phyloP scores from a whole-genome alignment of 805 yeast species.

The Saturnispora galanensis region DNA sequence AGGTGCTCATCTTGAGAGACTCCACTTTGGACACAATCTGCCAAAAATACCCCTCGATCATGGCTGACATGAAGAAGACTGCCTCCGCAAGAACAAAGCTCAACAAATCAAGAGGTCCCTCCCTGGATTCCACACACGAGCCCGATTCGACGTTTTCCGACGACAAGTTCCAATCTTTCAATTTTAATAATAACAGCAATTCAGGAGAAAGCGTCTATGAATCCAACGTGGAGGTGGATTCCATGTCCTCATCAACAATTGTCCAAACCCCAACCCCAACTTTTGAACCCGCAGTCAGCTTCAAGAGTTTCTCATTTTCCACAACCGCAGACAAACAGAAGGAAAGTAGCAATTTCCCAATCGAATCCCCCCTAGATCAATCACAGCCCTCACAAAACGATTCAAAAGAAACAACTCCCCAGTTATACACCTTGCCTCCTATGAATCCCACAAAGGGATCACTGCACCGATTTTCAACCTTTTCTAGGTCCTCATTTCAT shows the following conservation, averaged over 20 bases:
- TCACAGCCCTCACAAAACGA: neutral
- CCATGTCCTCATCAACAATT: neutral
- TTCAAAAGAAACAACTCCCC: neutral
- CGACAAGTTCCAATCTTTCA: neutral
- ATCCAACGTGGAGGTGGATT: neutral
- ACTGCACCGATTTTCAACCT: slow-evolving; percentile 18
- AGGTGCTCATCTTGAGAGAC: slow-evolving; percentile 51
- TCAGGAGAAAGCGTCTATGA: neutral
- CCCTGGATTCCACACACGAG: neutral
- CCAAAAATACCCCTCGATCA: slow-evolving; percentile 45
- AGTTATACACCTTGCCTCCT: slow-evolving; percentile 14
- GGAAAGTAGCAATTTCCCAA: neutral
- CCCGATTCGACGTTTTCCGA: neutral
- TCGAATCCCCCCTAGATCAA: neutral
- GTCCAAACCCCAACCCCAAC: neutral
- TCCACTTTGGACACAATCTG: slow-evolving; percentile 45
- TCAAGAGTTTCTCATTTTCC: slow-evolving; percentile 8
- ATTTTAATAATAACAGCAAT: neutral
- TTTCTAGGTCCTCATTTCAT: slow-evolving; percentile 29
- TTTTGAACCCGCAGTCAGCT: neutral
- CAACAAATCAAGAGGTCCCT: slow-evolving; percentile 17
- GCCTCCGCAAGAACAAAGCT: slow-evolving; percentile 41
- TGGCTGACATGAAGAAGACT: slow-evolving; percentile 49
- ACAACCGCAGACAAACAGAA: neutral
- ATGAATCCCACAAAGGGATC: slow-evolving; percentile 23